Percentiles rank a stretch among this genome's conserved stretches.
phyloP scores from a whole-genome alignment of 2,329 filamentous ascomycete species.

The Dissoconium aciculare region DNA sequence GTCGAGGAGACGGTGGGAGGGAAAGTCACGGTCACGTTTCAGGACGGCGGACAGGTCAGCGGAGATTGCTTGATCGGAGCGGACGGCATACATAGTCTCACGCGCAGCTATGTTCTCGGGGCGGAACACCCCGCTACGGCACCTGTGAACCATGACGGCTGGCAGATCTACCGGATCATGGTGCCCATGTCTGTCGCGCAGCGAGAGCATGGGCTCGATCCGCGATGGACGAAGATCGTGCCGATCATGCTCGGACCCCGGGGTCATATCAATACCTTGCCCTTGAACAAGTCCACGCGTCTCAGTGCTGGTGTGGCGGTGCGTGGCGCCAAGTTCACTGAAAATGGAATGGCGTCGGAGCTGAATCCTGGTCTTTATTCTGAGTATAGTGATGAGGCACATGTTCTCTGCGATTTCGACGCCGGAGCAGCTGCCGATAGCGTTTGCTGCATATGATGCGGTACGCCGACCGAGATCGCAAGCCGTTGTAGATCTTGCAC shows the following conservation, averaged over 20 bases:
- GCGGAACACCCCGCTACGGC: slow-evolving; percentile 20
- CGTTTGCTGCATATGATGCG: slow-evolving; percentile 18
- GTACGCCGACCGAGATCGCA: slow-evolving; percentile 18
- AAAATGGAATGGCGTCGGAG: slow-evolving; percentile 8
- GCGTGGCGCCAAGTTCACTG: slow-evolving; percentile 13
- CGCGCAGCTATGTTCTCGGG: slow-evolving; percentile 31
- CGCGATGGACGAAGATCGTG: slow-evolving; percentile 19
- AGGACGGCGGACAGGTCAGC: slow-evolving; percentile 31
- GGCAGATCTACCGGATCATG: slow-evolving; percentile 22
- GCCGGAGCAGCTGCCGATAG: slow-evolving; percentile 11
- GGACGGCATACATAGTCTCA: slow-evolving; percentile 39
- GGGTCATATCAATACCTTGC: slow-evolving; percentile 22
- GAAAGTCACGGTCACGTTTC: slow-evolving; percentile 28
- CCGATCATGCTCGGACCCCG: slow-evolving; percentile 21
- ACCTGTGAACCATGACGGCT: slow-evolving; percentile 21
- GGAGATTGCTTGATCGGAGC: slow-evolving; percentile 39
- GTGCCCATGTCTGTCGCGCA: slow-evolving; percentile 18
- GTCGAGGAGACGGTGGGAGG: slow-evolving; percentile 23
- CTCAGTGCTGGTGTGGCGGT: slow-evolving; percentile 19
- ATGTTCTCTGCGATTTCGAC: slow-evolving; percentile 16
- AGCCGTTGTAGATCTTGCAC: slow-evolving; percentile 18
- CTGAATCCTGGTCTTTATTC: slow-evolving; percentile 15
- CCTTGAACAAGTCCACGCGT: slow-evolving; percentile 18
- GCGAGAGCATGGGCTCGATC: slow-evolving; percentile 16
- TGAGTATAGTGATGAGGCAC: slow-evolving; percentile 18